A percentile compares a stretch with the other conserved stretches of the same genome.
phyloP scores from a whole-genome alignment of 345 rosid genomes.

The Moricandia arvensis region DNA sequence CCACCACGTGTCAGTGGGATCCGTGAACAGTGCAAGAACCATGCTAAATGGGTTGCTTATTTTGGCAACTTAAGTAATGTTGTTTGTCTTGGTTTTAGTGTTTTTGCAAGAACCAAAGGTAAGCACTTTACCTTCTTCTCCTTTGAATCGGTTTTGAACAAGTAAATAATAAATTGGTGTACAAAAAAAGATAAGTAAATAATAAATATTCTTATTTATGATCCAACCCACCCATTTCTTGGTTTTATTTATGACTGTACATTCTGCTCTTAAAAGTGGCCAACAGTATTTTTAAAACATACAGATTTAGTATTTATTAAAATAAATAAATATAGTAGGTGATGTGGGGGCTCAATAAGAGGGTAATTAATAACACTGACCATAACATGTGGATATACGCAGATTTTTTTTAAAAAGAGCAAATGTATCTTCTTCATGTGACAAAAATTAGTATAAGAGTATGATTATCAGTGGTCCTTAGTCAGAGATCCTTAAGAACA shows the following conservation, averaged over 20 bases:
- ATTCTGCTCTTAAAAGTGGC: constrained; percentile 8
- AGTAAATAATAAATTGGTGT: neutral
- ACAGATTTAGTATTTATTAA: neutral
- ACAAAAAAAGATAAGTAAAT: neutral
- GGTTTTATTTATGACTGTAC: constrained; percentile 18
- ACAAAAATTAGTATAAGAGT: neutral
- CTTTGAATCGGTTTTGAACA: constrained; percentile 19
- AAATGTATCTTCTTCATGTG: neutral
- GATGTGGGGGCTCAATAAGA: constrained; percentile 29
- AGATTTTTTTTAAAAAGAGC: neutral
- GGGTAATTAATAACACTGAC: constrained; percentile 14
- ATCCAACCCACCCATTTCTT: constrained; percentile 39
- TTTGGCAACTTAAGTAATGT: too few species aligned
- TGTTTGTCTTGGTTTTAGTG: too few species aligned
- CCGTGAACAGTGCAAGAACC: too few species aligned
- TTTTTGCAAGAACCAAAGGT: too few species aligned
- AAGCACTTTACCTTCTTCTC: neutral
- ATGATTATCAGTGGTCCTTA: too few species aligned
- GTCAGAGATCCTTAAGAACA: too few species aligned
- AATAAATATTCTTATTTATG: constrained; percentile 27
- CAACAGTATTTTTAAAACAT: neutral
- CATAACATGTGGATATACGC: constrained; percentile 24
- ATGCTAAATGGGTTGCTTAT: too few species aligned
- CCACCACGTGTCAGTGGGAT: too few species aligned
- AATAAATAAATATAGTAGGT: constrained; percentile 28